These are phyloP conservation scores for Xylaria arbuscula DNA, from an alignment of 2,329 filamentous ascomycete species.

Conservation along the genomic window DNA sequence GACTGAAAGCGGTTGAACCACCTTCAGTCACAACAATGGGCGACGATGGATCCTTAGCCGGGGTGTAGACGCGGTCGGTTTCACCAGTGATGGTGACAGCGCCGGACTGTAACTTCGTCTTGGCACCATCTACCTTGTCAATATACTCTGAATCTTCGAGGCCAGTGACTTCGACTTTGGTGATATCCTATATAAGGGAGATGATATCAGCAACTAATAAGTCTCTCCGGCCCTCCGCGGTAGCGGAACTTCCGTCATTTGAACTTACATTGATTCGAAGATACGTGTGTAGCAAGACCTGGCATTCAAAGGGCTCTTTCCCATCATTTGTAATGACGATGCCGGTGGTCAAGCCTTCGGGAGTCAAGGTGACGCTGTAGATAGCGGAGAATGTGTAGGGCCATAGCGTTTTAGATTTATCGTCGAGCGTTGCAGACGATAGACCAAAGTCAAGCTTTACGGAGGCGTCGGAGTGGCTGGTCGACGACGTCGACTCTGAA, in stretches of 20 bases:
- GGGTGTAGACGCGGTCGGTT: conserved; percentile 89
- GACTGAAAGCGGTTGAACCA: conserved; percentile 73
- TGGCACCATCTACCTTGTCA: conserved; percentile 81
- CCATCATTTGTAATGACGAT: conserved; percentile 92
- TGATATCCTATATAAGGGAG: conserved; percentile 74
- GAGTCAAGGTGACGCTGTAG: conserved; percentile 89
- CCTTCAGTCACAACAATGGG: conserved; percentile 70
- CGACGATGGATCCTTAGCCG: conserved; percentile 68
- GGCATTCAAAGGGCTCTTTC: conserved; percentile 84
- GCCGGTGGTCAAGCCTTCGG: conserved; percentile 79
- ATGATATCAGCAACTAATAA: conserved; percentile 22
- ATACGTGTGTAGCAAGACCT: conserved; percentile 92
- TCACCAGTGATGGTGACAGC: conserved; percentile 78
- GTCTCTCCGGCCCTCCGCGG: too few species aligned
- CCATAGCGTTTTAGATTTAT: conserved; percentile 78
- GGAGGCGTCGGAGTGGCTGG: conserved; percentile 66
- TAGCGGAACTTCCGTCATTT: background rate
- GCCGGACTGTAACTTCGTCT: conserved; percentile 72
- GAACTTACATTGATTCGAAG: conserved; percentile 77
- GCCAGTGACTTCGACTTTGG: conserved; percentile 76
- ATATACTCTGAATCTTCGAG: conserved; percentile 80
- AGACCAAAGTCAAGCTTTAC: conserved; percentile 98
- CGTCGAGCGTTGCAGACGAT: conserved; percentile 75
- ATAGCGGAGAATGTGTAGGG: conserved; percentile 88
- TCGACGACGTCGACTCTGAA: conserved; percentile 72